A percentile compares a stretch with the other conserved stretches of the same genome.
phyloP scores from a whole-genome alignment of 2,329 filamentous ascomycete genomes.

The Chrysosporium queenslandicum region DNA sequence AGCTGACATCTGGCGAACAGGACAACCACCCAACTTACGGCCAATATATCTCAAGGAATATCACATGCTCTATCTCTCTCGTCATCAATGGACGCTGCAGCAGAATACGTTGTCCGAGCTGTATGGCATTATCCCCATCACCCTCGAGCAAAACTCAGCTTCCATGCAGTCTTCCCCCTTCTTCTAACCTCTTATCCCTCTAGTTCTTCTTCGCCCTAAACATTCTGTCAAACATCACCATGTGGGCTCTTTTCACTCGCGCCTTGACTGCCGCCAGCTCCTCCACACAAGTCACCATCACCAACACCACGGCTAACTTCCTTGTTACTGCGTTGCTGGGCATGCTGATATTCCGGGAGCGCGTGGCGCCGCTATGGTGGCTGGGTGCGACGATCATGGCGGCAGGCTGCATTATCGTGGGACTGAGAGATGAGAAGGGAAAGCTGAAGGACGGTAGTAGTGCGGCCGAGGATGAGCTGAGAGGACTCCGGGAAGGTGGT shows the following conservation, averaged over 20 bases:
- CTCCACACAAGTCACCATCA: slow-evolving; percentile 53
- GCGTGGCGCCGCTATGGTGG: slow-evolving; percentile 51
- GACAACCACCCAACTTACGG: slow-evolving; percentile 52
- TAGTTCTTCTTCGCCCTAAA: slow-evolving; percentile 53
- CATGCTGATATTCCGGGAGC: slow-evolving; percentile 48
- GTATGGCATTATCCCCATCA: slow-evolving; percentile 32
- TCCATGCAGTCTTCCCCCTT: not conserved
- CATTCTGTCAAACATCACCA: slow-evolving; percentile 51
- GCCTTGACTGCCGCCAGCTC: slow-evolving; percentile 51
- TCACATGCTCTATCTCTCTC: slow-evolving; percentile 38
- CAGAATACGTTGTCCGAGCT: slow-evolving; percentile 44
- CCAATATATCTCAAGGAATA: slow-evolving; percentile 41
- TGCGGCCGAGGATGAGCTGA: slow-evolving; percentile 4
- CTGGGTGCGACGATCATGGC: slow-evolving; percentile 51
- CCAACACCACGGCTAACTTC: slow-evolving; percentile 56
- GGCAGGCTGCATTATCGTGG: slow-evolving; percentile 53
- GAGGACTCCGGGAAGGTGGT: slow-evolving; percentile 6
- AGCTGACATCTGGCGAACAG: slow-evolving; percentile 26
- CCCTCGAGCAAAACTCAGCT: not conserved
- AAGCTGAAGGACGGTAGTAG: slow-evolving; percentile 10
- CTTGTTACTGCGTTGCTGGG: slow-evolving; percentile 52
- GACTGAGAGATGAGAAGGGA: slow-evolving; percentile 44
- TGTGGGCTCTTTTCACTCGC: slow-evolving; percentile 57
- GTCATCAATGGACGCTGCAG: slow-evolving; percentile 24
- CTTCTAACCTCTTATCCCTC: not conserved